Conservation (phyloP, 345 rosid species). For the Lepidium aucheri region DNA sequence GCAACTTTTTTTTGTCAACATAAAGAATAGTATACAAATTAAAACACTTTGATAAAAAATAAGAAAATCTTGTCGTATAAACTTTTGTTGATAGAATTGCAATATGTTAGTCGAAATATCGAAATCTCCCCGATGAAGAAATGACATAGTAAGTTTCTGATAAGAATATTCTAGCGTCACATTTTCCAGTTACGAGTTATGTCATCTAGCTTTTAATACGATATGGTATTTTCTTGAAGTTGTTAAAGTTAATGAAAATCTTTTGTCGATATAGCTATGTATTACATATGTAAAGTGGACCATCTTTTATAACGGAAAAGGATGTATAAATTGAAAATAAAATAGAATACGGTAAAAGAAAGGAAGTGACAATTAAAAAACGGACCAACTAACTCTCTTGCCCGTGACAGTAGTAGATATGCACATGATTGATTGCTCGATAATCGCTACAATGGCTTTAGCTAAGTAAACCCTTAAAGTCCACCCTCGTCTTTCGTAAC, state of each 20-base stretch:
- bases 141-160: neutral
- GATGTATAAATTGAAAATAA: neutral
- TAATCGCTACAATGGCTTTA: neutral
- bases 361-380: neutral
- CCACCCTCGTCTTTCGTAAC: neutral
- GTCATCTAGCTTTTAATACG: neutral
- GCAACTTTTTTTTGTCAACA: too few relatives aligned
- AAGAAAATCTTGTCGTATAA: neutral
- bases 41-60: neutral
- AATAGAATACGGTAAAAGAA: neutral
- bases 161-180: neutral
- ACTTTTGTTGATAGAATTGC: neutral
- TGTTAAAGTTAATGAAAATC: neutral
- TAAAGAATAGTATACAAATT: neutral
- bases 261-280: neutral
- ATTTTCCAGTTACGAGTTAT: neutral
- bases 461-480: neutral
- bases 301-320: neutral
- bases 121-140: neutral
- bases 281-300: neutral
- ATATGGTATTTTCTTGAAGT: constrained; percentile 1
- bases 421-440: neutral
- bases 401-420: neutral
- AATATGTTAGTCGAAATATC: neutral
- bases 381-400: neutral